Base-by-base conservation (phyloP, 345 rosid species). In the Camelina hispida region DNA sequence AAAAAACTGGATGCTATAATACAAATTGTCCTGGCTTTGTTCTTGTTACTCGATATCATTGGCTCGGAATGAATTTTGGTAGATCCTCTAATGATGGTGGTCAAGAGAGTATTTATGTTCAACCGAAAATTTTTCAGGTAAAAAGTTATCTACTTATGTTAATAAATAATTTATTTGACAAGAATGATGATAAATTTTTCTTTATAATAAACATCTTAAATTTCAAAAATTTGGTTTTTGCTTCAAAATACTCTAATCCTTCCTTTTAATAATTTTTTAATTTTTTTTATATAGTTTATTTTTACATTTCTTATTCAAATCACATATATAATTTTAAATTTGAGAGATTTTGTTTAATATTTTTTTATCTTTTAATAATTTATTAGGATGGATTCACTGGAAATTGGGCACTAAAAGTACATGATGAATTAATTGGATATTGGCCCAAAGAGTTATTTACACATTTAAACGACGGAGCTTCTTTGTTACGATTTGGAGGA, bases 381-480 rank as follows among this genome's bases (percentile, higher is more conserved):
- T 44, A 14, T 43, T 44, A 44, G 72, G 58, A 73, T 54, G 25
- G 9, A 0, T 13, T n/a, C 32, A 11, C 8, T 0, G 78, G 78
- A 53, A 43, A 15, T 2, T 74, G 78, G 78, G 17, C 1, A 16
- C 0, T 48, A 8, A 7, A 47, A 48, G 22, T 48, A 9, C 1
- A 1, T 15, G 47, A 42, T 18, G 53, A 51, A 40, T 1, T 54
- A 12, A 43, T 73, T 42, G 77, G 71, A 11, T 73, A 73, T 16
- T 73, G 71, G 77, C 66, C 72, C 1, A 57, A 3, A 15, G 71
- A 74, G 37, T 46, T 66, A 34, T 74, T 74, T 34, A 66, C 72
- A 34, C 71, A 66, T 7, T 65, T 74, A 22, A 57, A 35, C 6
- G 20, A 47, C 20, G 72, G 57, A 46, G 66, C 64, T 28, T 44